phyloP scores from a whole-genome alignment of 2,329 filamentous ascomycete species.

The Alternaria hordeiaustralica region DNA sequence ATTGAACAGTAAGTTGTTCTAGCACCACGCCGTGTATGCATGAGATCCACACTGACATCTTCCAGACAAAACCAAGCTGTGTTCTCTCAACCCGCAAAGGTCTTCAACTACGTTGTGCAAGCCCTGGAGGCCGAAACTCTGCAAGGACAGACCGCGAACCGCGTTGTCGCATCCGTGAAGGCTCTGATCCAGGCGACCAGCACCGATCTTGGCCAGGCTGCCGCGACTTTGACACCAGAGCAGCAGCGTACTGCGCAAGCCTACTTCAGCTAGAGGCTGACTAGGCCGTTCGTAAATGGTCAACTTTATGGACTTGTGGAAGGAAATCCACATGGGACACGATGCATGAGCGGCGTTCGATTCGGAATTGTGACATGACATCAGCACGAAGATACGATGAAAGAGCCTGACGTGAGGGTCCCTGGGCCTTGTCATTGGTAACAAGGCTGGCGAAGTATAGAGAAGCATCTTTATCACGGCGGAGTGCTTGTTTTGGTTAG shows the following conservation, averaged over 20 bases:
- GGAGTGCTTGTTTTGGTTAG: slow-evolving; percentile 12
- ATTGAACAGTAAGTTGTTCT: slow-evolving; percentile 85
- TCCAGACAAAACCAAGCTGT: slow-evolving; percentile 84
- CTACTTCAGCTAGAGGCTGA: slow-evolving; percentile 69
- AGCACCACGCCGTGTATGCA: neutral
- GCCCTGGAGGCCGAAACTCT: slow-evolving; percentile 91
- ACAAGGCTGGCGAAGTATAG: neutral
- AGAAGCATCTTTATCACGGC: neutral
- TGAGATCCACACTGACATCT: neutral
- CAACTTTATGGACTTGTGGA: slow-evolving; percentile 1
- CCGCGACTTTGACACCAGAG: slow-evolving; percentile 77
- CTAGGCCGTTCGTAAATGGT: neutral
- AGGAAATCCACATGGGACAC: slow-evolving; percentile 2
- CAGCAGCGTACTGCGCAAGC: slow-evolving; percentile 79
- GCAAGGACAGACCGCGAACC: slow-evolving; percentile 79
- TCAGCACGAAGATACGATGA: neutral
- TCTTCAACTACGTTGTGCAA: slow-evolving; percentile 85
- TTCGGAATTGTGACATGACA: slow-evolving; percentile 1
- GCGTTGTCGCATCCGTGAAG: slow-evolving; percentile 80
- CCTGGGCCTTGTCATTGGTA: neutral
- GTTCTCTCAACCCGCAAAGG: slow-evolving; percentile 75
- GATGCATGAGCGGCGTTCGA: slow-evolving; percentile 11
- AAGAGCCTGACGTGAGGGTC: neutral
- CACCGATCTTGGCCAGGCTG: slow-evolving; percentile 76
- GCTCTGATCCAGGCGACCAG: slow-evolving; percentile 74